phyloP scores from a whole-genome alignment of 176 grass and related monocot genomes.

The Aegilops tauschii region DNA sequence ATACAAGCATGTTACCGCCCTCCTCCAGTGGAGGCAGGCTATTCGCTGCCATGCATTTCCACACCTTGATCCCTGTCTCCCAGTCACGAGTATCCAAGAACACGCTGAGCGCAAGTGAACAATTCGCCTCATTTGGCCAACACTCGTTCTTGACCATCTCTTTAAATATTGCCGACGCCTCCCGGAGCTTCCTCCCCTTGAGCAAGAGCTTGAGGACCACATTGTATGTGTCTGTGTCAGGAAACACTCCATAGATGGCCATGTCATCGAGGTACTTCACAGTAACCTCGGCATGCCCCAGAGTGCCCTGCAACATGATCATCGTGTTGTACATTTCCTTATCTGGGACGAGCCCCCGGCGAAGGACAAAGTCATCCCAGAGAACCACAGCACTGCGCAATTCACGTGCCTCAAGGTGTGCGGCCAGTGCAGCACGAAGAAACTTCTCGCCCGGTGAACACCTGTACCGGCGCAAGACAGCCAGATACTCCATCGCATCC shows the following conservation, averaged over 20 bases:
- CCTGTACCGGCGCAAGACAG: slow-evolving; percentile 19
- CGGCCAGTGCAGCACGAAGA: slow-evolving; percentile 47
- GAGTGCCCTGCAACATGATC: slow-evolving; percentile 52
- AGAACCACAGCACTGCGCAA: slow-evolving; percentile 26
- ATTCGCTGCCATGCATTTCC: slow-evolving; percentile 69
- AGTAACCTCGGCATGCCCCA: slow-evolving; percentile 30
- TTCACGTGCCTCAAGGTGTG: slow-evolving; percentile 35
- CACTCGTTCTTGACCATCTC: slow-evolving; percentile 92
- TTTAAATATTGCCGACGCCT: slow-evolving; percentile 55
- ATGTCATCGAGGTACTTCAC: slow-evolving; percentile 67
- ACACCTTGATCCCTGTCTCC: slow-evolving; percentile 65
- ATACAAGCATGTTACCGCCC: slow-evolving; percentile 70
- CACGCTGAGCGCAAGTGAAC: slow-evolving; percentile 41
- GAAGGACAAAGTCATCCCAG: slow-evolving; percentile 55
- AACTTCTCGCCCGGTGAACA: slow-evolving; percentile 78
- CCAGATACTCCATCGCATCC: slow-evolving; percentile 56
- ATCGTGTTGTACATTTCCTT: slow-evolving; percentile 64
- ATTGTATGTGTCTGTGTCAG: slow-evolving; percentile 56
- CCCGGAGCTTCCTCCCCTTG: slow-evolving; percentile 48
- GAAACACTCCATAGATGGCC: slow-evolving; percentile 64
- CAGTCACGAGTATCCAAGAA: slow-evolving; percentile 55
- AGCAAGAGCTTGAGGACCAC: slow-evolving; percentile 55
- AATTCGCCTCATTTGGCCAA: slow-evolving; percentile 47
- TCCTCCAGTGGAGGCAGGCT: slow-evolving; percentile 60
- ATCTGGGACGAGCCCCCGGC: slow-evolving; percentile 39